Base-by-base conservation (phyloP, 805 yeast species). In the Saccharomycopsis sp. region DNA sequence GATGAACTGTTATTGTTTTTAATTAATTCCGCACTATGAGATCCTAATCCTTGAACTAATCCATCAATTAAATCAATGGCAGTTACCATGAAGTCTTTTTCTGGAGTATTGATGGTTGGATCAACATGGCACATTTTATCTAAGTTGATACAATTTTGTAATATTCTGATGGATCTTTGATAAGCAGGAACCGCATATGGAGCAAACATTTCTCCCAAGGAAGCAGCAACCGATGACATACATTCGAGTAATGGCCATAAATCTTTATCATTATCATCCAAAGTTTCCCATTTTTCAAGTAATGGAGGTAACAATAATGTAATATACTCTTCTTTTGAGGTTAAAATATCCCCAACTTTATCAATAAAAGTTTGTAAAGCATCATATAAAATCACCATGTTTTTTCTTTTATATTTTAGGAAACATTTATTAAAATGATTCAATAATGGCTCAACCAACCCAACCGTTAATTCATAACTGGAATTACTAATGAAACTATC, bases 231-330 rank as follows among this genome's bases (percentile, higher is more conserved):
- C 15, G 87, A 75, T 3, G 96, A 84, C 73, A 92, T 71, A 60
- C 97, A 88, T 59, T 89, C 97, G 45, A 92, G 63, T 48, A 92
- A 66, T 4, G 96, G 94, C 89, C 96, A 86, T 49, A 89, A 60
- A 51, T 78, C 95, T 40, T 74, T 72, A 57, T 89, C 96, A 41
- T 76, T 76, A 55, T 92, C 96, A 13, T 65, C 62, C 37, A 87
- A 59, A 30, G 59, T 51, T 42, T 78, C 76, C 98, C 98, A 92
- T 59, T 84, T 82, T 12, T 62, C 67, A 37, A 89, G 71, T 42
- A 92, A 65, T 20, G 95, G 94, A 4, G 95, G 95, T 49, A 92
- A 62, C 15, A 92, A 61, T 1, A 70, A 54, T 40, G 74, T 67
- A 47, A 85, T 67, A 42, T 73, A 76, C 19, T 67, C 65, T 31